Percentiles rank a stretch among this genome's conserved stretches.
phyloP scores from a whole-genome alignment of 345 rosid species.

The Sisymbrium altissimum region DNA sequence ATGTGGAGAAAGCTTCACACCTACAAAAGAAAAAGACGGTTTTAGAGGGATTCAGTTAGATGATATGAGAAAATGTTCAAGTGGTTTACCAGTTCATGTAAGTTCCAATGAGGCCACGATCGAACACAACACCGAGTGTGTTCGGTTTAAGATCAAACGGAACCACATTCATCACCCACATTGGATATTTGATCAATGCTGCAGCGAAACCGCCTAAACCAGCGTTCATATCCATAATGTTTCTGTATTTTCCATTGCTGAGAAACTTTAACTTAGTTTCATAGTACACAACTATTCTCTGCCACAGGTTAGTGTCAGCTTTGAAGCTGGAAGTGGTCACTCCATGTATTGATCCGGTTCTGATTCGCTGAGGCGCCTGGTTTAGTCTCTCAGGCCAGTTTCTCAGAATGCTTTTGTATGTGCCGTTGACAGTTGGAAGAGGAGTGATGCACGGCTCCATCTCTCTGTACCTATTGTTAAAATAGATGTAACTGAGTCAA shows the following conservation, averaged over 20 bases:
- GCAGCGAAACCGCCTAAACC: conserved; percentile 70
- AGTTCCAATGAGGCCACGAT: conserved; percentile 71
- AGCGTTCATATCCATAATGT: conserved; percentile 74
- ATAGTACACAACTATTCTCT: conserved; percentile 42
- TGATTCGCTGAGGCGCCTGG: conserved; percentile 40
- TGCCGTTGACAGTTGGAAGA: conserved; percentile 30
- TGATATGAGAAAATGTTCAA: background rate
- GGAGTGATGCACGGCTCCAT: conserved; percentile 64
- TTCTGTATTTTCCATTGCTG: conserved; percentile 44
- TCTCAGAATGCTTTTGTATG: conserved; percentile 15
- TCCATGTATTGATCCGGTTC: conserved; percentile 31
- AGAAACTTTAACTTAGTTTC: conserved; percentile 42
- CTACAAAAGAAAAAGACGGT: conserved; percentile 31
- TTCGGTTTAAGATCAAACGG: conserved; percentile 42
- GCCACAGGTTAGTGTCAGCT: conserved; percentile 47
- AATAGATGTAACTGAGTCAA: background rate
- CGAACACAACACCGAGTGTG: conserved; percentile 57
- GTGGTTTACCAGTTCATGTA: conserved; percentile 65
- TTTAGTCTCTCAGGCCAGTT: conserved; percentile 57
- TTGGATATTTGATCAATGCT: conserved; percentile 44
- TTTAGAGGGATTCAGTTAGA: background rate
- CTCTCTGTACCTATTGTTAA: conserved; percentile 42
- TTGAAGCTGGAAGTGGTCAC: conserved; percentile 32
- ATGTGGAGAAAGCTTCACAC: conserved; percentile 56
- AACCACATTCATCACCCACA: conserved; percentile 78